phyloP scores from a whole-genome alignment of 1,284 basidiomycete genomes.

The Microbotryum intermedium region DNA sequence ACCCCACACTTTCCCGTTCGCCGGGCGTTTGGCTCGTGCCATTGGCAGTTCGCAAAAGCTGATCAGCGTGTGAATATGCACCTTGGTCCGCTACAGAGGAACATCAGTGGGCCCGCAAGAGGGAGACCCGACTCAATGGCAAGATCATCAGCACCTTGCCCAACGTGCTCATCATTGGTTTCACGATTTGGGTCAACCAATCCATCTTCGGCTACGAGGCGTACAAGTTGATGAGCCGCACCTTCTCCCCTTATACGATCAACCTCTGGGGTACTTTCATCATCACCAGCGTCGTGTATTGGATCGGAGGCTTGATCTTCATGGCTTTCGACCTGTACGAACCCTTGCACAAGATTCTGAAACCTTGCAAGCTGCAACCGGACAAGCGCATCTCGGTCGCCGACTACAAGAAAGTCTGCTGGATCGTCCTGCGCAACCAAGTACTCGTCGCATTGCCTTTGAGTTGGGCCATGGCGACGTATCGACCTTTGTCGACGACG shows the following conservation, averaged over 20 bases:
- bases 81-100: not conserved
- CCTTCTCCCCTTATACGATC: not conserved
- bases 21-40: too few species aligned
- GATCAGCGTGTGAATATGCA: too few species aligned
- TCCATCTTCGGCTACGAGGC: not conserved
- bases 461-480: not conserved
- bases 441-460: not conserved
- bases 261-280: not conserved
- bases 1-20: too few species aligned
- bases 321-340: not conserved
- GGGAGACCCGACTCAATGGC: not conserved
- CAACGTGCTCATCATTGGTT: not conserved
- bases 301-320: not conserved
- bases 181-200: conserved; percentile 1
- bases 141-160: not conserved
- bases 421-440: conserved; percentile 1
- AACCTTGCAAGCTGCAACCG: conserved; percentile 2
- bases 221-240: not conserved
- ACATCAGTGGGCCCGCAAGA: not conserved
- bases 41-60: too few species aligned
- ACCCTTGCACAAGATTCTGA: not conserved
- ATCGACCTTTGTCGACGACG: not conserved
- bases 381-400: not conserved
- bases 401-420: conserved; percentile 1
- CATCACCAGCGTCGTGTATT: conserved; percentile 2